Percentiles rank a stretch among this genome's conserved stretches.
Conservation (phyloP, 371 early-diverging fungal genomes). For the Circinella minor region DNA sequence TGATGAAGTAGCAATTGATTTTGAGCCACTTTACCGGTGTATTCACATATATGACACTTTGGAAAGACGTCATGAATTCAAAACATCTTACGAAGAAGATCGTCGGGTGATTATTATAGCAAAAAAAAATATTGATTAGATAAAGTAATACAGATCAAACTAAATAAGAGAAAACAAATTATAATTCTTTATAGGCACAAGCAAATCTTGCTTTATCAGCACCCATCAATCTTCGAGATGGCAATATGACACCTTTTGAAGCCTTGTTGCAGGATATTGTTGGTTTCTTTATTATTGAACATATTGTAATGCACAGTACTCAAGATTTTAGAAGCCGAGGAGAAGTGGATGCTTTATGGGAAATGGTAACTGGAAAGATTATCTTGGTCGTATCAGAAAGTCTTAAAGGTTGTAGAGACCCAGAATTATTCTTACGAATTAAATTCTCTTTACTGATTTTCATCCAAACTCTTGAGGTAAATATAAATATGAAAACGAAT, state of each 20-base stretch:
- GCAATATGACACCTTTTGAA: constrained; percentile 73
- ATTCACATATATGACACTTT: constrained; percentile 94
- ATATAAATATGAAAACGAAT: neutral
- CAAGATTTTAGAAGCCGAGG: constrained; percentile 88
- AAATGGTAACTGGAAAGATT: constrained; percentile 80
- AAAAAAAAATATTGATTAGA: neutral
- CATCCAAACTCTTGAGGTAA: constrained; percentile 89
- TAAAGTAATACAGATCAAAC: too few species aligned
- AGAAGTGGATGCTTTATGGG: constrained; percentile 91
- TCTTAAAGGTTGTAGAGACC: constrained; percentile 77
- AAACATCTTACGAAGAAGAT: constrained; percentile 89
- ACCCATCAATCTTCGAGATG: constrained; percentile 65
- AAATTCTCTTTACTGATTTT: constrained; percentile 80
- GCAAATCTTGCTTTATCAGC: constrained; percentile 72
- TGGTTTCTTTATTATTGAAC: constrained; percentile 96
- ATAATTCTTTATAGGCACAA: constrained; percentile 57
- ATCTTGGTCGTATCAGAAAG: constrained; percentile 79
- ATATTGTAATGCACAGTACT: constrained; percentile 87
- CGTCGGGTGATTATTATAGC: constrained; percentile 58
- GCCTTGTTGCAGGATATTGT: constrained; percentile 85
- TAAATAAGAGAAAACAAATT: neutral
- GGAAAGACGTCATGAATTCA: constrained; percentile 85
- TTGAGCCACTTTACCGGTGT: constrained; percentile 94
- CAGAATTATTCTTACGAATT: constrained; percentile 78
- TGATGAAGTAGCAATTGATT: constrained; percentile 83